These are phyloP conservation scores for Pyrenochaeta sp. DNA, from an alignment of 2,329 filamentous ascomycete species.

Conservation along the genomic window DNA sequence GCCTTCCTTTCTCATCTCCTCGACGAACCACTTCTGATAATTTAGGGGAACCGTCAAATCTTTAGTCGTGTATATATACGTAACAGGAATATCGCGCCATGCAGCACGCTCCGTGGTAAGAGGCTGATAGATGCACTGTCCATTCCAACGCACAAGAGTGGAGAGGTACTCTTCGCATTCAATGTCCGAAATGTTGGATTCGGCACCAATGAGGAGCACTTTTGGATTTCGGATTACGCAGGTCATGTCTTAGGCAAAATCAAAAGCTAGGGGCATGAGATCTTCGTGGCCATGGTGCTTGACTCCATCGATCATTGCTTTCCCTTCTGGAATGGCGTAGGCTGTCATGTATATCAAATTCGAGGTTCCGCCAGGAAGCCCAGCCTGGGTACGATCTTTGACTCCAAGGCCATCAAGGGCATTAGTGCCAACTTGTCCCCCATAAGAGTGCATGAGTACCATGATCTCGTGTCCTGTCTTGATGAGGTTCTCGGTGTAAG, in stretches of 20 bases:
- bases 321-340: conserved; percentile 5
- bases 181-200: neutral
- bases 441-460: conserved; percentile 19
- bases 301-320: conserved; percentile 15
- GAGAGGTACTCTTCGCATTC: conserved; percentile 14
- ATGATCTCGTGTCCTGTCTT: conserved; percentile 3
- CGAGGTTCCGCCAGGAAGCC: conserved; percentile 10
- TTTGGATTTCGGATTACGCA: conserved; percentile 11
- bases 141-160: conserved; percentile 14
- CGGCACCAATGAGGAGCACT: neutral
- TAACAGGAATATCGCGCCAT: conserved; percentile 18
- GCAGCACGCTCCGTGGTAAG: conserved; percentile 1
- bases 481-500: conserved; percentile 1
- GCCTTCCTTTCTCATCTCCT: conserved; percentile 11
- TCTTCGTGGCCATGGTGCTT: conserved; percentile 14
- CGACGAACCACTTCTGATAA: conserved; percentile 18
- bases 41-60: conserved; percentile 17
- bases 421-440: conserved; percentile 14
- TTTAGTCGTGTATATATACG: conserved; percentile 14
- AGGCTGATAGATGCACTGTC: conserved; percentile 11
- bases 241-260: conserved; percentile 16
- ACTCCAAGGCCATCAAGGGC: conserved; percentile 7
- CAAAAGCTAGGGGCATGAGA: conserved; percentile 14
- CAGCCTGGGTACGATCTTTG: neutral
- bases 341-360: conserved; percentile 22